Evolutionary conservation across 306 rosid genomes (phyloP), one percentile per base, ranked within the genome.

Genomic region (Prosopis cineraria): DNA sequence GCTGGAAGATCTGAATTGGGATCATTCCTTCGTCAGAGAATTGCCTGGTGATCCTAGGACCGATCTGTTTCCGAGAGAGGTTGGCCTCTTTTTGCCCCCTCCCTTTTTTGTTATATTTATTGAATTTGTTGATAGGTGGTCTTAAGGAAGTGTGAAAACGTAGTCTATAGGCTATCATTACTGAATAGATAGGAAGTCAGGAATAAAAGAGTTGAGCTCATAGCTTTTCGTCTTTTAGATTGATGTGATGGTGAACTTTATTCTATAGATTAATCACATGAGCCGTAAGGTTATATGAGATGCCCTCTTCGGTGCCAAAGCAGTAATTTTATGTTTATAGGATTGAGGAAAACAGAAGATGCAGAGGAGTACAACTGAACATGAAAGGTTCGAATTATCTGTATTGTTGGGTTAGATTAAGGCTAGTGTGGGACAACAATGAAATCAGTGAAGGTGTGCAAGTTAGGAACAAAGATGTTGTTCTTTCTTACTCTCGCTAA

Each of bases 1-100:
- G 70, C 99, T 95, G 27, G 83, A 95, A 75, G 94, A 89, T 91
- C 97, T 95, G 41, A 88, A 82, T 74, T 96, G 99, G 99, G 97
- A 96, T 31, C 83, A 96, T 78, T 91, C 99, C 2, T 93, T 96
- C 17, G 90, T 89, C 2, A 70, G 91, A 52, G 87, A 72, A 43
- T 79, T 96, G 56, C 98, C 99, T 24, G 82, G 89, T 45, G 99
- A 95, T 88, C 93, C 91, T 10, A 84, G 93, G 58, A 79, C 91
- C 65, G 98, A 95, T 79, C 65, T 77, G 34, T 74, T 83, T 45
- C 99, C 97, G 0, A 81, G 99, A 78, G 93, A 95, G 99, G 98
- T 90, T 22, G 5, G 68, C 29, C 10, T 12, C 12, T 10, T 12
- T 1, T 36, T 14, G 1, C 47, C 10, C 69, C 55, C 34, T 33